These are phyloP conservation scores for Phytophthora capsici DNA, from an alignment of 352 stramenopile species.

Conservation along the genomic window DNA sequence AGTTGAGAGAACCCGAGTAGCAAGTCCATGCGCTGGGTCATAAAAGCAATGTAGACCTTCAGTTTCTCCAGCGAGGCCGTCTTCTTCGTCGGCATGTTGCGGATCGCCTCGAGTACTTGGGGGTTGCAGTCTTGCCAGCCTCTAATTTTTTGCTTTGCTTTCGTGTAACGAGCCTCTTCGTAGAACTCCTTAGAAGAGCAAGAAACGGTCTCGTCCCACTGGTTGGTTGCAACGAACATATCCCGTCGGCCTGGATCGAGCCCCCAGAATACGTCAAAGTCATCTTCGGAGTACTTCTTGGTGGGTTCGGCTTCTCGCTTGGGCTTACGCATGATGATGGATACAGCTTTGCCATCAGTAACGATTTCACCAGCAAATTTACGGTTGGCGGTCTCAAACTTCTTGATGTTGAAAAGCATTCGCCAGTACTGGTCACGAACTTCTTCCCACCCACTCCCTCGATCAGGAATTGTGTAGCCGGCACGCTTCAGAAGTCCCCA, in stretches of 20 bases:
- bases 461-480: neutral
- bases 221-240: constrained; percentile 23
- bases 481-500: constrained; percentile 3
- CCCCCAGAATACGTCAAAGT: constrained; percentile 12
- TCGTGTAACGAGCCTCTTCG: constrained; percentile 19
- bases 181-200: constrained; percentile 23
- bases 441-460: neutral
- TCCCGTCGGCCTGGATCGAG: constrained; percentile 15
- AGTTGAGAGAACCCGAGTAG: constrained; percentile 8
- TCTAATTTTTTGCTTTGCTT: constrained; percentile 9
- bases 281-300: neutral
- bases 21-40: constrained; percentile 11
- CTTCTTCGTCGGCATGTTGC: constrained; percentile 31
- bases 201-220: constrained; percentile 1
- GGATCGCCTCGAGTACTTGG: neutral
- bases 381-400: neutral
- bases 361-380: neutral
- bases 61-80: constrained; percentile 7
- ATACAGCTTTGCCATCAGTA: constrained; percentile 19
- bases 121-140: constrained; percentile 6
- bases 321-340: constrained; percentile 24
- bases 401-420: constrained; percentile 22
- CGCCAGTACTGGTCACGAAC: neutral
- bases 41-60: constrained; percentile 13
- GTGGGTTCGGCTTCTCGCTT: neutral